Base-by-base conservation (phyloP, 306 rosid genomes). In the Medicago ruthenica region DNA sequence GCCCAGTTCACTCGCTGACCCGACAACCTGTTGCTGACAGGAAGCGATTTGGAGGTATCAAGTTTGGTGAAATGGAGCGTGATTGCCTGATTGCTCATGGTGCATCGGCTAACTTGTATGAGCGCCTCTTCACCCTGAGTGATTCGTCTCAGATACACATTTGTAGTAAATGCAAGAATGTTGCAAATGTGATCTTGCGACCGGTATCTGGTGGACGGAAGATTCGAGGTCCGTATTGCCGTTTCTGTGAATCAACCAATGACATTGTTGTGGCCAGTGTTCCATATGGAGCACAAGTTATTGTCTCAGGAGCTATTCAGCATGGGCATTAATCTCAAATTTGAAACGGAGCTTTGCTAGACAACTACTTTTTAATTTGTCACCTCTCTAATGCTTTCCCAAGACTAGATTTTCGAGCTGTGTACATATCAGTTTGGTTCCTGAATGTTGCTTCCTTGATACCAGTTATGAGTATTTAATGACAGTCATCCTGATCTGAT, bases 11-110 rank as follows among this genome's bases (percentile, higher is more conserved):
- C 76, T 98, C 99, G n/a, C 83, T 92, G 48, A 96, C 99, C 48
- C 86, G 99, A 39, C 99, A 96, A 73, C 99, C 99, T 0, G 99
- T 96, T 41, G 97, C 98, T 1, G 99, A 96, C 70, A 72, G 99
- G 70, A 96, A 96, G 77, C 90, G 99, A 17, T 96, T 92, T 68
- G 99, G 99, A 54, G 99, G 99, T 24, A 86, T 96, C 71, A 96
- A 96, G 76, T 96, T 96, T 12, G 99, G 99, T 34, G 99, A 96
- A 77, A 96, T 96, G 99, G 99, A 96, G 83, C 92, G 99, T 4
- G 99, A 96, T 80, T 96, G 99, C 79, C 87, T 96, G 12, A 85
- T 96, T 4, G 99, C 99, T 13, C 99, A 96, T 4, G 99, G 99
- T 37, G 99, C 99, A 24, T 92, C 99, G 0, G 96, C 98, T 31